Evolutionary conservation across 768 basidiomycete genomes (phyloP), one percentile per base, ranked within the genome.

Genomic region (Kwoniella dendrophila): DNA sequence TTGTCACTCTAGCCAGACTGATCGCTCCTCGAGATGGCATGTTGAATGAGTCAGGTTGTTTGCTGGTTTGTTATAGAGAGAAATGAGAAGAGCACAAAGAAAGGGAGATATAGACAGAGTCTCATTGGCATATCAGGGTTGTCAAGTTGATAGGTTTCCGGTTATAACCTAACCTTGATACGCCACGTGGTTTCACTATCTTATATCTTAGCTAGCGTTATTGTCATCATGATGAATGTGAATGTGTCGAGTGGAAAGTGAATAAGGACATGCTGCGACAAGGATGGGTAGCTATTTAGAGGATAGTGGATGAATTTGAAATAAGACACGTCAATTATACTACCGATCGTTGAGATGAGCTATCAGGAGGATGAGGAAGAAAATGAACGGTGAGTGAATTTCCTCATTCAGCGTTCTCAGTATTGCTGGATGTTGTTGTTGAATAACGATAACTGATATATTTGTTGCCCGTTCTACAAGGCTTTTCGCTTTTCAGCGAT

Each of bases 401-500:
- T 16, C 34, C 22, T 22, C n/a, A n/a, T n/a, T n/a, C n/a, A n/a
- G n/a, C n/a, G n/a, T n/a, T n/a, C n/a, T n/a, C n/a, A n/a, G n/a
- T n/a, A n/a, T n/a, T n/a, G n/a, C n/a, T n/a, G n/a, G n/a, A n/a
- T n/a, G n/a, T n/a, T n/a, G n/a, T n/a, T n/a, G n/a, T n/a, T n/a
- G n/a, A n/a, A n/a, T n/a, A n/a, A n/a, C n/a, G n/a, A n/a, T 30
- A 8, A 53, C 45, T n/a, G 12, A 16, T 5, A 30, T 40, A 40
- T 16, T 24, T 26, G 3, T 41, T 40, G 7, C 40, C 14, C 38
- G n/a, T 22, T 10, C 34, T 18, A 36, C 12, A 58, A 72, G 75
- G 29, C 66, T 74, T n/a, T 63, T 65, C 59, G 72, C 73, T 1
- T 78, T 75, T 50, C 71, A 72, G 50, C 36, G 68, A 10, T 62